phyloP scores from a whole-genome alignment of 2,329 filamentous ascomycete genomes.

The Xylaria sp. region DNA sequence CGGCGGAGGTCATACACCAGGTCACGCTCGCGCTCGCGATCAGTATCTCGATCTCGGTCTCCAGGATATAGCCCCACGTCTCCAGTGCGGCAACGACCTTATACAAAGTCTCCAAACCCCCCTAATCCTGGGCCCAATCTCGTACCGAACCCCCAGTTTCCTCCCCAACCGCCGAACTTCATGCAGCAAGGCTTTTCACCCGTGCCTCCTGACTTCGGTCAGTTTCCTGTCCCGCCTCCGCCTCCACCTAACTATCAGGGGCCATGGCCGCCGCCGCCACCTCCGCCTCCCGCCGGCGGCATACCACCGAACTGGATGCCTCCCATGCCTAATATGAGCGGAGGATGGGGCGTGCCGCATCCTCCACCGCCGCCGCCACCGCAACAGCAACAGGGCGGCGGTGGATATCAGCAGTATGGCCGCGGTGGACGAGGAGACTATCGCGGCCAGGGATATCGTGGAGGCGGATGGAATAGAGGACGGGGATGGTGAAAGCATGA shows the following conservation, averaged over 20 bases:
- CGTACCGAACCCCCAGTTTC: slow-evolving; percentile 41
- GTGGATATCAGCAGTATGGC: slow-evolving; percentile 46
- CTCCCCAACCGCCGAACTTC: slow-evolving; percentile 38
- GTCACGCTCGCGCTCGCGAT: slow-evolving; percentile 43
- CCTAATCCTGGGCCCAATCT: slow-evolving; percentile 19
- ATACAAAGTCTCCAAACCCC: slow-evolving; percentile 34
- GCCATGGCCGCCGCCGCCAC: slow-evolving; percentile 44
- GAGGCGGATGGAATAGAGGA: slow-evolving; percentile 45
- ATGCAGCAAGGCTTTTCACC: slow-evolving; percentile 39
- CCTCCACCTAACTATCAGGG: slow-evolving; percentile 45
- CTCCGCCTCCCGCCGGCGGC: slow-evolving; percentile 40
- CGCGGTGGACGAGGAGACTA: slow-evolving; percentile 48
- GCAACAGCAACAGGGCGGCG: slow-evolving; percentile 38
- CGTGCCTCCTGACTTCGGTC: slow-evolving; percentile 41
- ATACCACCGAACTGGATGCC: slow-evolving; percentile 44
- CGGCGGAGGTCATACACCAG: slow-evolving; percentile 47
- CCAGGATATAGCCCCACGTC: slow-evolving; percentile 19
- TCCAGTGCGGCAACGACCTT: slow-evolving; percentile 19
- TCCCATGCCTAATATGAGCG: slow-evolving; percentile 37
- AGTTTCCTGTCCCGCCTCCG: slow-evolving; percentile 45
- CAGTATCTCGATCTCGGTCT: slow-evolving; percentile 37
- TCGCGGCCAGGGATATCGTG: slow-evolving; percentile 46
- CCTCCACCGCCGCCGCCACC: slow-evolving; percentile 39
- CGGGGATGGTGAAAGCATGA: slow-evolving; percentile 42
- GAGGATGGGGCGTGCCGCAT: slow-evolving; percentile 41